Percentiles rank a stretch among this genome's conserved stretches.
Conservation (phyloP, 2,329 filamentous ascomycete genomes). For the Aureobasidium uvarum region DNA sequence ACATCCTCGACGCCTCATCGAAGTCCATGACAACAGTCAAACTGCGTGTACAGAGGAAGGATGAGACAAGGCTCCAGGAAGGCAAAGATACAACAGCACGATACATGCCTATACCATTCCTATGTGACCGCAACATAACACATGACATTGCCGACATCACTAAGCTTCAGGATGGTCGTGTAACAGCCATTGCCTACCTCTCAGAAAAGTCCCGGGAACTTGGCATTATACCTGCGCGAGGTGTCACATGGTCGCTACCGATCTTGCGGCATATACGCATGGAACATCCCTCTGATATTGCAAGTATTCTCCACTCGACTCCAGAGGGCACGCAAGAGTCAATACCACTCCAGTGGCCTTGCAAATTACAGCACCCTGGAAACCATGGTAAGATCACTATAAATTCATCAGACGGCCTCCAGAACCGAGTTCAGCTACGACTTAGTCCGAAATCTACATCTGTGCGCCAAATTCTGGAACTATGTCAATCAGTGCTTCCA, state of each 20-base stretch:
- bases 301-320: constrained; percentile 6
- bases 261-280: constrained; percentile 4
- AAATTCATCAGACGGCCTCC: constrained; percentile 31
- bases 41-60: constrained; percentile 9
- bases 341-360: not conserved
- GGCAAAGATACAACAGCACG: not conserved
- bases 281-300: constrained; percentile 13
- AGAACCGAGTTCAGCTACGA: constrained; percentile 35
- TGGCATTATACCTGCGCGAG: constrained; percentile 20
- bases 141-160: constrained; percentile 22
- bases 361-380: constrained; percentile 8
- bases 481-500: constrained; percentile 36
- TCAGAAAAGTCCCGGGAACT: constrained; percentile 2
- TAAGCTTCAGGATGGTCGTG: constrained; percentile 16
- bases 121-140: constrained; percentile 19
- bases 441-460: constrained; percentile 32
- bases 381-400: constrained; percentile 32
- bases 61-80: not conserved
- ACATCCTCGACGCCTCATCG: constrained; percentile 14
- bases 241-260: constrained; percentile 18
- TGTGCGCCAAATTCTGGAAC: constrained; percentile 32
- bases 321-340: not conserved
- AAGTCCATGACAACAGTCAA: constrained; percentile 18
- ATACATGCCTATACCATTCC: constrained; percentile 23
- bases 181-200: constrained; percentile 9